A percentile compares a stretch with the other conserved stretches of the same genome.
phyloP scores from a whole-genome alignment of 208 protist species.

The Trypanosoma rangeli region DNA sequence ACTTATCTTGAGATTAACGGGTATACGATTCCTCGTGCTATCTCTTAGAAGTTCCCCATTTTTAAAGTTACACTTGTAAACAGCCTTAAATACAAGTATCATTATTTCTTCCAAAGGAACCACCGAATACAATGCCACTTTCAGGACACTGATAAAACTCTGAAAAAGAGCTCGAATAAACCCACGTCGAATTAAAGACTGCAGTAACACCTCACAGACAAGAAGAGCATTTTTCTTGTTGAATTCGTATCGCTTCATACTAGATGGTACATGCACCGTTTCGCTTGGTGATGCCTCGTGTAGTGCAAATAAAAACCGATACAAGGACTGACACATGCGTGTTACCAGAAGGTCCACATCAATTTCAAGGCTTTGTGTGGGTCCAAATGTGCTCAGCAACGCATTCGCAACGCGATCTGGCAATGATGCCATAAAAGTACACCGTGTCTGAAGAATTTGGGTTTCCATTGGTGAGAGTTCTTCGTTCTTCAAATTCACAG shows the following conservation, averaged over 20 bases:
- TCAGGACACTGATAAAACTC: conserved; percentile 13
- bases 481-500: conserved; percentile 1
- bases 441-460: conserved; percentile 16
- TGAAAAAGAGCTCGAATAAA: conserved; percentile 19
- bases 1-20: neutral
- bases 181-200: conserved; percentile 11
- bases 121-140: neutral
- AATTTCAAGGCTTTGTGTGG: conserved; percentile 8
- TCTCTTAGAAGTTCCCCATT: neutral
- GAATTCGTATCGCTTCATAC: neutral
- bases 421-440: conserved; percentile 25
- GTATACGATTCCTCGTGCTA: neutral
- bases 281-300: neutral
- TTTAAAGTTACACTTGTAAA: conserved; percentile 21
- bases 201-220: conserved; percentile 13
- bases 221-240: conserved; percentile 1
- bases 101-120: conserved; percentile 14
- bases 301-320: conserved; percentile 22
- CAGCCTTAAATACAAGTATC: conserved; percentile 13
- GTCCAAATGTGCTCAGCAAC: neutral
- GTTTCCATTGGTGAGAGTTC: conserved; percentile 17
- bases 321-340: conserved; percentile 27
- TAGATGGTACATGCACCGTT: neutral
- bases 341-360: conserved; percentile 15
- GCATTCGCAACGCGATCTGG: conserved; percentile 25